Conservation (phyloP, 2,329 filamentous ascomycete genomes). For the Colletotrichum camelliae region DNA sequence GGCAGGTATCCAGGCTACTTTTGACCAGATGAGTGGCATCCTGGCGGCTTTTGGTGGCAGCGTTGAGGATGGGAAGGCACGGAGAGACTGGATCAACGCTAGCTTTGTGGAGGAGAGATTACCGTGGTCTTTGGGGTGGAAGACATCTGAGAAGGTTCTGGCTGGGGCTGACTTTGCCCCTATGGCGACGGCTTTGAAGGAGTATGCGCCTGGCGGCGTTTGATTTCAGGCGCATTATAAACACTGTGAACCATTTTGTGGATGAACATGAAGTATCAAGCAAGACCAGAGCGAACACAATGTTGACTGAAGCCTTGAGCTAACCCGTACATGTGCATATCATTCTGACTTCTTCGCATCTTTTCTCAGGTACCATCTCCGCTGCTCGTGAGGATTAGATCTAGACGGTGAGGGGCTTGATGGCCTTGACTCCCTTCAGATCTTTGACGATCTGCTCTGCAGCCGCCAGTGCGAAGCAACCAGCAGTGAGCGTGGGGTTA, state of each 20-base stretch:
- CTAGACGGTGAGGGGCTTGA: neutral
- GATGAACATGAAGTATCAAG: too few relatives aligned
- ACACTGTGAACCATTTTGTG: accelerated
- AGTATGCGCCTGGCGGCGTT: neutral
- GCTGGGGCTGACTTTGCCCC: neutral
- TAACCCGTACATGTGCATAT: accelerated
- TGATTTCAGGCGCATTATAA: neutral
- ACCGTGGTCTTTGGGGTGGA: neutral
- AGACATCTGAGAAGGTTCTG: neutral
- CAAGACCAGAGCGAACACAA: neutral
- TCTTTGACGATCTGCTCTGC: neutral
- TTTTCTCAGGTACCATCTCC: neutral
- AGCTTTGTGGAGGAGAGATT: neutral
- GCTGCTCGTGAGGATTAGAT: accelerated
- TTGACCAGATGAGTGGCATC: neutral
- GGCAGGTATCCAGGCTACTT: neutral
- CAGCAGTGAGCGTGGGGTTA: neutral
- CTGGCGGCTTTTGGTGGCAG: neutral
- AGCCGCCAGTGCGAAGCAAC: neutral
- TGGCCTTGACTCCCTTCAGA: neutral
- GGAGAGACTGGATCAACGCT: neutral
- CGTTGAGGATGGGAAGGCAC: neutral
- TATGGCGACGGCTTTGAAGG: neutral
- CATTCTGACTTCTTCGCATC: neutral
- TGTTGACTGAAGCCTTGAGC: neutral